A percentile compares a stretch with the other conserved stretches of the same genome.
These are phyloP conservation scores for Herpetospermum pedunculosum DNA, from an alignment of 306 rosid species.

Conservation along the genomic window DNA sequence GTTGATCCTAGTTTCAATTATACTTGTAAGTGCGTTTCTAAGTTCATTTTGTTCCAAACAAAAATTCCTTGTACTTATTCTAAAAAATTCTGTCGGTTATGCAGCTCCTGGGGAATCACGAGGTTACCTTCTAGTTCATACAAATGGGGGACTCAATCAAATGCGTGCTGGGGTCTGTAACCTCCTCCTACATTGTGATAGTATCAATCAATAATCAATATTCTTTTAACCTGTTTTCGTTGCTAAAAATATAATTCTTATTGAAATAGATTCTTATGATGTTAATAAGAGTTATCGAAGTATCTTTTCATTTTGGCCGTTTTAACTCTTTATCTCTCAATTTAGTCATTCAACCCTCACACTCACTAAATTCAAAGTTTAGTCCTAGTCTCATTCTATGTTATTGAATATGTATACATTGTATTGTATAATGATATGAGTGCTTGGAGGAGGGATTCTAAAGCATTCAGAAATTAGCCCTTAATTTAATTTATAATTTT, in stretches of 20 bases:
- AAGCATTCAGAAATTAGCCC: background rate
- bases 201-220: background rate
- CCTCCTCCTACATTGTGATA: conserved; percentile 8
- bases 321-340: background rate
- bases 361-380: background rate
- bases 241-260: background rate
- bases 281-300: background rate
- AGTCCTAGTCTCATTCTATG: background rate
- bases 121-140: conserved; percentile 83
- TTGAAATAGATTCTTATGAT: background rate
- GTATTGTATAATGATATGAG: background rate
- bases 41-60: background rate
- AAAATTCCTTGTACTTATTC: conserved; percentile 10
- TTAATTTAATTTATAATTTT: background rate
- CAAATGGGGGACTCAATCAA: conserved; percentile 97
- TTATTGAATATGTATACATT: background rate
- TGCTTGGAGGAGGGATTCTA: background rate
- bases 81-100: conserved; percentile 9
- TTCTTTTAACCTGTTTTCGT: background rate
- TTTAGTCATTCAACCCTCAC: background rate
- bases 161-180: conserved; percentile 94
- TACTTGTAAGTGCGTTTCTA: conserved; percentile 37
- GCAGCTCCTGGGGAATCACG: conserved; percentile 52
- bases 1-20: conserved; percentile 49
- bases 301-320: background rate